Evolutionary conservation across 495 filamentous ascomycete species (phyloP), one percentile per base, ranked within the genome.

Genomic region (Aspergillus bertholletiae): DNA sequence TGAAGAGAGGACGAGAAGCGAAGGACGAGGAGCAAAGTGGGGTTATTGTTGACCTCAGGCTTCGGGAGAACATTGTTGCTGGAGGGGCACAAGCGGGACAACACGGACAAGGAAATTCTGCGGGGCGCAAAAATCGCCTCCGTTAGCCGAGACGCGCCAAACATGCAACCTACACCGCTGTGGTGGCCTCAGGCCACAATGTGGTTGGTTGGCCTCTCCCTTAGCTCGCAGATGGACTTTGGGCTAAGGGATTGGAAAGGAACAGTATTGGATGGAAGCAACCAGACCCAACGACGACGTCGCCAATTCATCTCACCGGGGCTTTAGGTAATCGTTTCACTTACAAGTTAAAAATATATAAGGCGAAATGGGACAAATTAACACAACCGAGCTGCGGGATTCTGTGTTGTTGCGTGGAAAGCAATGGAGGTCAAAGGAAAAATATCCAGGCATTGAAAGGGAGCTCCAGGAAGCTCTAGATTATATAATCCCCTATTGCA

Each of bases 11-110:
- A 74, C 69, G 74, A 72, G 64, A 72, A 74, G 73, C 69, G 65
- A 68, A 64, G 53, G 63, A 62, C 53, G 71, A 70, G 37, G 37
- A 43, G 62, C 54, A 71, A 69, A 64, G 75, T 74, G 73, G 75
- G 73, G 75, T 73, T 65, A 62, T 62, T 63, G 62, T 67, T 70
- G 73, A 69, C 70, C 65, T 77, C 63, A 77, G 67, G 63, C 60
- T 63, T 60, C 74, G 73, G 73, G 70, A 74, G 66, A 77, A 77
- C 74, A 77, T 77, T 72, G 63, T 75, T 74, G 74, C 72, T 69
- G 71, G 70, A 70, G 70, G 64, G 71, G 66, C 71, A 61, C 32
- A 37, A 49, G 34, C 51, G 59, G 63, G 62, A 57, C 26, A 28
- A 28, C 26, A 28, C 26, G 26, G 26, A 28, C 26, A 8, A 28